Conservation (phyloP, 176 grass and related monocot species). For the Paspalum notatum region DNA sequence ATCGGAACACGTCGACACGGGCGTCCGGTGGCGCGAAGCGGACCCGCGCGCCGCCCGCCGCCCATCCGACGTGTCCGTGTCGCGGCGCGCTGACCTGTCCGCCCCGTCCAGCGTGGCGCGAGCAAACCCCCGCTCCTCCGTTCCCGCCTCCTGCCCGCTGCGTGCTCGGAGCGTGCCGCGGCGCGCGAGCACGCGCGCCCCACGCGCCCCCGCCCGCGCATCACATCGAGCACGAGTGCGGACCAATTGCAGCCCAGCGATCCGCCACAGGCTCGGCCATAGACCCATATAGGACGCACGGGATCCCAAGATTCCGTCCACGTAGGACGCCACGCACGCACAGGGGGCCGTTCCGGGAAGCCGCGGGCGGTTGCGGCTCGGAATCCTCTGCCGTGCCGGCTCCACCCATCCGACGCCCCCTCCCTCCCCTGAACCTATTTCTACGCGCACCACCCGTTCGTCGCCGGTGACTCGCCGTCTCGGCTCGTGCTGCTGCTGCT, state of each 20-base stretch:
- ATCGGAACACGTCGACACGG: neutral
- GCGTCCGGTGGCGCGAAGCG: neutral
- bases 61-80: constrained; percentile 37
- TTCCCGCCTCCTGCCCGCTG: constrained; percentile 51
- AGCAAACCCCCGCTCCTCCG: constrained; percentile 1
- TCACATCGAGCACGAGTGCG: neutral
- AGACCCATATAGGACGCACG: rapidly evolving
- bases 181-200: constrained; percentile 12
- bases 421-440: constrained; percentile 38
- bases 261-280: rapidly evolving
- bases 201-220: constrained; percentile 1
- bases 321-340: constrained; percentile 44
- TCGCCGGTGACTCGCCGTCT: constrained; percentile 35
- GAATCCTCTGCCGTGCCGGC: constrained; percentile 40
- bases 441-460: constrained; percentile 49
- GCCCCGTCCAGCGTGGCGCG: constrained; percentile 20
- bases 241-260: neutral
- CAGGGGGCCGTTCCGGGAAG: neutral
- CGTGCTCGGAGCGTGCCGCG: constrained; percentile 48
- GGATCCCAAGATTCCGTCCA: neutral
- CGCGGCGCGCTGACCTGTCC: constrained; percentile 25
- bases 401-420: neutral
- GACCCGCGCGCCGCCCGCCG: neutral
- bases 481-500: constrained; percentile 1
- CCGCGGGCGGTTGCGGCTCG: constrained; percentile 23